A percentile compares a stretch with the other conserved stretches of the same genome.
Conservation (phyloP, 148 eudicot species). For the Camellia sinensis region DNA sequence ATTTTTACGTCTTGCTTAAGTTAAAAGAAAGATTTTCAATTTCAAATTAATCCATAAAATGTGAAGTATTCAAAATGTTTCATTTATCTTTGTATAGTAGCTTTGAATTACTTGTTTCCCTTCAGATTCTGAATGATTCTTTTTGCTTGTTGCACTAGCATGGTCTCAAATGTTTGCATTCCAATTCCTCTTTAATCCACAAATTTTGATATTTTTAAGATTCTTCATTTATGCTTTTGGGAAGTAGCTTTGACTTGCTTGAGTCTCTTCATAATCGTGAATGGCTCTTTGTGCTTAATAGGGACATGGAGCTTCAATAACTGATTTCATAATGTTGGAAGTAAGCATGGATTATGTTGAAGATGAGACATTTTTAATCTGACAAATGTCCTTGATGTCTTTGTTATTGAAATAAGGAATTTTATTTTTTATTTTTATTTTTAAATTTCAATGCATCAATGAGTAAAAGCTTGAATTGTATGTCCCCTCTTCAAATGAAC, state of each 20-base stretch:
- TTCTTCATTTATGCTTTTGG: neutral
- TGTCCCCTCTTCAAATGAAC: neutral
- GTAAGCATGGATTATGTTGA: neutral
- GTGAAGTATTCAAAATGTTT: neutral
- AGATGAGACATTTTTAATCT: neutral
- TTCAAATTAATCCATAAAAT: neutral
- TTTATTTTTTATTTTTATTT: too few species aligned
- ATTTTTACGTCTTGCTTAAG: constrained; percentile 7
- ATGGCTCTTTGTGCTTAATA: neutral
- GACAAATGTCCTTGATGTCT: neutral
- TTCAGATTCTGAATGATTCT: neutral
- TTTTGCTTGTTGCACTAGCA: neutral
- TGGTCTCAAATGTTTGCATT: neutral
- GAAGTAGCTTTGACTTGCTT: neutral
- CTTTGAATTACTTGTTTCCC: neutral
- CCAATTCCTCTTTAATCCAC: neutral
- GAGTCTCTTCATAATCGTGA: neutral
- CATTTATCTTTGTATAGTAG: neutral
- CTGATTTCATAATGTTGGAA: neutral
- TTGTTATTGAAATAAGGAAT: too few species aligned
- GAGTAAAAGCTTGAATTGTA: neutral
- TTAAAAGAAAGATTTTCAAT: neutral
- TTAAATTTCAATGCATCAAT: too few species aligned
- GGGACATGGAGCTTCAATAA: neutral
- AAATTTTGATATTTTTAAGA: neutral